phyloP scores from a whole-genome alignment of 2,329 filamentous ascomycete genomes.

The Sporothrix variecibatus region DNA sequence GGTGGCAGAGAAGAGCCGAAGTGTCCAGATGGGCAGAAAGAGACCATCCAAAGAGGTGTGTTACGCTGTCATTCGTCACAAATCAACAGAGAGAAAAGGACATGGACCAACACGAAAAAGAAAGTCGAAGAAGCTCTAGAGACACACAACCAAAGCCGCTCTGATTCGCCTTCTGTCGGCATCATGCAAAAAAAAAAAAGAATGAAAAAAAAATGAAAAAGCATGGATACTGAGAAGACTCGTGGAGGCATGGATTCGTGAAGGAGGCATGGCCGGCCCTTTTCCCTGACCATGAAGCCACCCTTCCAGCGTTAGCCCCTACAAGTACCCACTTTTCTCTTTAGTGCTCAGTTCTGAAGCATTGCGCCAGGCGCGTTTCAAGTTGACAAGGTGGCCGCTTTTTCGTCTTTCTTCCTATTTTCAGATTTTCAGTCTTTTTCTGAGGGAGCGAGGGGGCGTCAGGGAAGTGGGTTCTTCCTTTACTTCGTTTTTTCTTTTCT shows the following conservation, averaged over 20 bases:
- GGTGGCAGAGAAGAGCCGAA: not conserved
- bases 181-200: conserved; percentile 4
- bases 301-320: not conserved
- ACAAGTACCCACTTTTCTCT: not conserved
- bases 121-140: not conserved
- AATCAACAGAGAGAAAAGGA: not conserved
- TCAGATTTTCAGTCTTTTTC: not conserved
- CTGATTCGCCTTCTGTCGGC: not conserved
- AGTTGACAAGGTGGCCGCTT: conserved; percentile 39
- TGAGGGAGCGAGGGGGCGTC: not conserved
- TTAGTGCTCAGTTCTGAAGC: conserved; percentile 44
- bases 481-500: not conserved
- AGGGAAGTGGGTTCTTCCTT: not conserved
- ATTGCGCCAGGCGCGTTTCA: conserved; percentile 56
- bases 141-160: not conserved
- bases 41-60: not conserved
- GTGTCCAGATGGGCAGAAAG: not conserved
- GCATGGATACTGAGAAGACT: not conserved
- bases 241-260: not conserved
- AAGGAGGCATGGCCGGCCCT: not conserved
- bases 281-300: not conserved
- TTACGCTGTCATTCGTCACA: not conserved
- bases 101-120: not conserved
- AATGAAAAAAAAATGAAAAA: not conserved
- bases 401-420: not conserved